phyloP scores from a whole-genome alignment of 176 grass and related monocot species.

The Hyparrhenia diplandra region DNA sequence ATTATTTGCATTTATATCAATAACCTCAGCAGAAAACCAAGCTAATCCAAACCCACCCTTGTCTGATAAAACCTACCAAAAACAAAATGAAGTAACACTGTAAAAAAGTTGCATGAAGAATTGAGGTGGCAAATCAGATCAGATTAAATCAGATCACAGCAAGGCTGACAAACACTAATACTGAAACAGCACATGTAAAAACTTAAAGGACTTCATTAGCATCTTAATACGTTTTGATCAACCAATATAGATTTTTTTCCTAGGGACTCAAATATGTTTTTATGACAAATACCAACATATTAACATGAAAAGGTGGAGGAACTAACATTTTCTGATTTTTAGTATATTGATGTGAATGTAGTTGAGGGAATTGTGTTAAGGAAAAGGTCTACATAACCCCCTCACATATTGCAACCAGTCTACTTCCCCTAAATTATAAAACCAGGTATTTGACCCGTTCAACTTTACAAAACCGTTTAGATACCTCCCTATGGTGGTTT shows the following conservation, averaged over 20 bases:
- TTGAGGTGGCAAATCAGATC: not conserved
- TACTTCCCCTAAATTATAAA: too few species aligned
- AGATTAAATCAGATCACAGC: not conserved
- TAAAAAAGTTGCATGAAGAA: not conserved
- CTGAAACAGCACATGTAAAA: not conserved
- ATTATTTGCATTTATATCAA: slow-evolving; percentile 76
- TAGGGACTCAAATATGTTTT: not conserved
- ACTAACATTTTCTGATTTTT: slow-evolving; percentile 14
- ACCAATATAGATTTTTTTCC: not conserved
- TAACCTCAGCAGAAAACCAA: slow-evolving; percentile 85
- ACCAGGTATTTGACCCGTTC: too few species aligned
- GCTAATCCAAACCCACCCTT: slow-evolving; percentile 41
- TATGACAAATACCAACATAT: not conserved
- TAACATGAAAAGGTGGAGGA: not conserved
- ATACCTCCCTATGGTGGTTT: too few species aligned
- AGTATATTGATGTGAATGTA: not conserved
- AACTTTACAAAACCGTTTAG: too few species aligned
- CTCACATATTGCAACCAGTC: too few species aligned
- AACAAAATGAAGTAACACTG: slow-evolving; percentile 23
- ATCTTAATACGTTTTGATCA: slow-evolving; percentile 1
- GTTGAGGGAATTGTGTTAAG: not conserved
- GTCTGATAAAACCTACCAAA: slow-evolving; percentile 60
- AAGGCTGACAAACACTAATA: slow-evolving; percentile 1
- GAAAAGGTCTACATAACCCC: too few species aligned
- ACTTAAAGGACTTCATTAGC: not conserved